Evolutionary conservation across 73 alveolate species (phyloP).

Genomic region (Uronychia binucleata): DNA sequence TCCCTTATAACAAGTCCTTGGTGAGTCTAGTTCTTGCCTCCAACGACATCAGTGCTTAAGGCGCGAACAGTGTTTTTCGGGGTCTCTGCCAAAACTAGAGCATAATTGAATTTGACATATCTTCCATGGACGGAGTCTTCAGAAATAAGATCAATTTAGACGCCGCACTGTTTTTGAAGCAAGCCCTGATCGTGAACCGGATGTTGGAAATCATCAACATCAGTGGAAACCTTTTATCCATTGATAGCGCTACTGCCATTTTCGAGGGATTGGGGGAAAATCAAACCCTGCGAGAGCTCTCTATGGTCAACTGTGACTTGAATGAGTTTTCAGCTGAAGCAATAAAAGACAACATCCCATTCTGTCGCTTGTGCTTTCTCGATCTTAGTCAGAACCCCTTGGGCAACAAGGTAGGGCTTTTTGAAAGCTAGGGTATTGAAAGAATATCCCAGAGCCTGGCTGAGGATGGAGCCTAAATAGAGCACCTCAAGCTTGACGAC

Average conservation of each 20-base stretch:
- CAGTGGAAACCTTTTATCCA: conserved; percentile 13
- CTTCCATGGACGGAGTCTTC: conserved; percentile 25
- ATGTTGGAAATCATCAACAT: conserved; percentile 11
- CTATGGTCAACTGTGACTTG: neutral
- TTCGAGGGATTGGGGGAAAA: neutral
- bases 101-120: neutral
- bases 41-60: conserved; percentile 22
- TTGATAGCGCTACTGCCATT: conserved; percentile 6
- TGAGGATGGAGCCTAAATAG: neutral
- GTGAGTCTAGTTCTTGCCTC: neutral
- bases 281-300: neutral
- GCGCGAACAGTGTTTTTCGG: conserved; percentile 11
- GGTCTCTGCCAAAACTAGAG: conserved; percentile 4
- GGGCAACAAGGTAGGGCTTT: neutral
- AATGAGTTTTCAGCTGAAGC: neutral
- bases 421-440: neutral
- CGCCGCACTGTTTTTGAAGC: conserved; percentile 5
- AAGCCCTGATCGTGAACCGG: conserved; percentile 3
- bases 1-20: neutral
- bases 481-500: neutral
- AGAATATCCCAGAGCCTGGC: neutral
- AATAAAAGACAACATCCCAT: neutral
- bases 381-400: neutral
- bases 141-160: conserved; percentile 29
- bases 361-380: neutral